Conservation (phyloP, 371 early-diverging fungal genomes). For the Furculomyces boomerangus region DNA sequence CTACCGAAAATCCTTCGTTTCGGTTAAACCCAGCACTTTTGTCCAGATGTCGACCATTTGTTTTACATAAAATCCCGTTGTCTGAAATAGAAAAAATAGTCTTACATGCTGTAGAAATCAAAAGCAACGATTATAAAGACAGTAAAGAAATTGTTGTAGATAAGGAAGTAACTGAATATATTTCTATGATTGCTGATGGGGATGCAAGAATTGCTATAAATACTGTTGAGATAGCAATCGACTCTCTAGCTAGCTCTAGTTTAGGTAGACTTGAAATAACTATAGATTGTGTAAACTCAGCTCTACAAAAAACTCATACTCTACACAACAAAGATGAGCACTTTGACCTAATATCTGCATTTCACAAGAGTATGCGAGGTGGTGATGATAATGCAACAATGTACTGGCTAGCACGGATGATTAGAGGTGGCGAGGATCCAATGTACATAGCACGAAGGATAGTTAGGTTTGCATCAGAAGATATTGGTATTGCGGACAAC, state of each 20-base stretch:
- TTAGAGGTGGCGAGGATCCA: conserved; percentile 78
- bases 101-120: conserved; percentile 26
- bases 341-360: conserved; percentile 70
- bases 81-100: conserved; percentile 39
- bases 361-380: conserved; percentile 72
- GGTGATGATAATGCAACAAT: conserved; percentile 55
- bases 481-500: conserved; percentile 72
- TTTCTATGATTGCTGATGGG: conserved; percentile 17
- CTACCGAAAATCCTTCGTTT: conserved; percentile 84
- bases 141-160: conserved; percentile 4
- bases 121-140: conserved; percentile 11
- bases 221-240: conserved; percentile 27
- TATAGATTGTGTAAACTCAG: conserved; percentile 27
- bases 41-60: conserved; percentile 60
- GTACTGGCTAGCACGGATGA: conserved; percentile 82
- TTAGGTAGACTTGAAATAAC: conserved; percentile 10
- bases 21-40: conserved; percentile 63
- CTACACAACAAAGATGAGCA: conserved; percentile 78
- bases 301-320: conserved; percentile 60
- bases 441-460: conserved; percentile 56
- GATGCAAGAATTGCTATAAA: conserved; percentile 22
- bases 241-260: conserved; percentile 26
- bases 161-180: conserved; percentile 10
- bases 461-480: conserved; percentile 70
- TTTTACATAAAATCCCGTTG: conserved; percentile 38